Base-by-base conservation (phyloP, 148 eudicot species). In the Fagopyrum esculentum region DNA sequence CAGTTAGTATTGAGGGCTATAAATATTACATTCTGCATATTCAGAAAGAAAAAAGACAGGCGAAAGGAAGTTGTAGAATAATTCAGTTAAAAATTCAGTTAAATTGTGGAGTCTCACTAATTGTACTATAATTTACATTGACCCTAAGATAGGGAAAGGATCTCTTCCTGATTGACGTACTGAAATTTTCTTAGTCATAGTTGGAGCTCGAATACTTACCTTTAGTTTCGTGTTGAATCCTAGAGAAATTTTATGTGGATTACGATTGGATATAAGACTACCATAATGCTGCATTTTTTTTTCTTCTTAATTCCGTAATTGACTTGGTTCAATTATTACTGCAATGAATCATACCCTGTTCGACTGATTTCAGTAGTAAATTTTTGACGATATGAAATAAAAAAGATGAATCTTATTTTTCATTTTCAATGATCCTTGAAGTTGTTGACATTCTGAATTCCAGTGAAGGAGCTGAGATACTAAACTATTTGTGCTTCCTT, bases 401-500 rank as follows among this genome's bases (percentile, higher is more conserved):
- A 56, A 56, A n/a, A n/a, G 1, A n/a, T n/a, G 29, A n/a, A 56
- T 17, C 29, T 17, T 13, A 49, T 3, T 49, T 35, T 49, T 56
- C 26, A 56, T 17, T 43, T 40, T 45, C 12, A 55, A 6, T 19
- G 22, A 56, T 56, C 19, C 26, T 56, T 56, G 61, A 56, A 56
- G 16, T 56, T 56, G 61, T 56, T 56, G 55, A 51, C n/a, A 51
- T 51, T 51, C 30, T 60, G 43, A 60, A 26, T 60, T 60, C 68
- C 0, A 35, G 40, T 35, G 2, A 35, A 35, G 40, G 40, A 35
- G 40, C 3, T 35, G 40, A 35, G 40, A 1, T 35, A 35, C 40
- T 35, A 35, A 35, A 35, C 40, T 35, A 35, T 35, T 35, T 35
- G 2, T 35, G 40, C 40, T 35, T 35, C 40, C 40, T 35, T 35